These are phyloP conservation scores for Tremella yokohamensis DNA, from an alignment of 768 basidiomycete species.

Conservation along the genomic window DNA sequence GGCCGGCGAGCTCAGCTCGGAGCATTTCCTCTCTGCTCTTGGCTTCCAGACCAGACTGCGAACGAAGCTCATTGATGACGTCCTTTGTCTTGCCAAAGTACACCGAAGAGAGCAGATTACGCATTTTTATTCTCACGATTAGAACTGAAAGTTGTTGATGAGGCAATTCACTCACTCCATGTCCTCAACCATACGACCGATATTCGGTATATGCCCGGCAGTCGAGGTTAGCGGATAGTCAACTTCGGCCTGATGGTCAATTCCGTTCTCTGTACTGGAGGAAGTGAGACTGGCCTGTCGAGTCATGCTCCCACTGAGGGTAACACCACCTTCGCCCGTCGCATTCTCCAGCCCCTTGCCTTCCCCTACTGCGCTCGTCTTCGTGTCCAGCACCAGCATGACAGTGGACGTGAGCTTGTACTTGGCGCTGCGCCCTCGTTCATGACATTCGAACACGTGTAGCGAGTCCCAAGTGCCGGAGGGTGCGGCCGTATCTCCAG, in stretches of 20 bases:
- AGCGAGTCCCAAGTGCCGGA: conserved; percentile 96
- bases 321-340: conserved; percentile 67
- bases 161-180: conserved; percentile 62
- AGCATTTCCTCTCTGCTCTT: conserved; percentile 75
- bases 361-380: conserved; percentile 27
- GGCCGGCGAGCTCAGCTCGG: conserved; percentile 70
- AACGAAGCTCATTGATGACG: conserved; percentile 85
- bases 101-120: conserved; percentile 80
- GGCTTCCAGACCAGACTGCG: conserved; percentile 77
- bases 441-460: conserved; percentile 93
- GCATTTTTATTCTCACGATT: conserved; percentile 73
- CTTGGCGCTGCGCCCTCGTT: conserved; percentile 84
- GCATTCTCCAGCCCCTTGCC: conserved; percentile 55
- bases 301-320: conserved; percentile 93
- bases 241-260: conserved; percentile 58
- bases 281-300: conserved; percentile 65
- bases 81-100: conserved; percentile 97
- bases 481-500: conserved; percentile 8
- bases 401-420: conserved; percentile 97
- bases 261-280: no score
- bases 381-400: conserved; percentile 82
- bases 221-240: conserved; percentile 76
- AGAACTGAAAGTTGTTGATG: not conserved
- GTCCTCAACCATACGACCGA: conserved; percentile 94
- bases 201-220: conserved; percentile 84